Conservation (phyloP, 2,329 filamentous ascomycete genomes). For the Septoria linicola region DNA sequence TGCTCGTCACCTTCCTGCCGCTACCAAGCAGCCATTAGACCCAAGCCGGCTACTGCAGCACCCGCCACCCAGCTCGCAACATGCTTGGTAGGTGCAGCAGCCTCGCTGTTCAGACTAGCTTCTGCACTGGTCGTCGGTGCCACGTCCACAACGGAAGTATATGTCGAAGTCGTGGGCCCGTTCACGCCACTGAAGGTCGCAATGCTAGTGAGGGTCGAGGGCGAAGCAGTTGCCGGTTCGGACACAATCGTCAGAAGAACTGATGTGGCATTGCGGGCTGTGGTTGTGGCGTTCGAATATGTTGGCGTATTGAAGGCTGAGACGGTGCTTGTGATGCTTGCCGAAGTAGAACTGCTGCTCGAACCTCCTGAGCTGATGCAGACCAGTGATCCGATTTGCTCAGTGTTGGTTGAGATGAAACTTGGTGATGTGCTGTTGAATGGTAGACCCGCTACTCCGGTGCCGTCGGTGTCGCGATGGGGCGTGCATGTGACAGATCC, state of each 20-base stretch:
- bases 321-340: slow-evolving; percentile 15
- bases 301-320: slow-evolving; percentile 8
- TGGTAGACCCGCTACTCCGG: slow-evolving; percentile 25
- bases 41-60: slow-evolving; percentile 10
- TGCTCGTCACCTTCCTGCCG: not conserved
- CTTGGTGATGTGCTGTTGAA: slow-evolving; percentile 28
- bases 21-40: slow-evolving; percentile 14
- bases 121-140: slow-evolving; percentile 8
- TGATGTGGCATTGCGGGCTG: slow-evolving; percentile 18
- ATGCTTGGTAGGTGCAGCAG: slow-evolving; percentile 7
- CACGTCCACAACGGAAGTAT: slow-evolving; percentile 14
- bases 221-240: not conserved
- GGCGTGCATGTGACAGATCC: slow-evolving; percentile 31
- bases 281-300: slow-evolving; percentile 14
- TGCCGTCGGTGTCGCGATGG: slow-evolving; percentile 23
- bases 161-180: slow-evolving; percentile 17
- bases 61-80: slow-evolving; percentile 10
- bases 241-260: slow-evolving; percentile 18
- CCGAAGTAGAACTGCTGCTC: slow-evolving; percentile 4
- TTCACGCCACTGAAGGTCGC: slow-evolving; percentile 16
- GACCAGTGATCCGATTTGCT: slow-evolving; percentile 28
- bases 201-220: slow-evolving; percentile 22
- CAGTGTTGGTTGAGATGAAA: slow-evolving; percentile 30
- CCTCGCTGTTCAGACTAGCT: slow-evolving; percentile 17
- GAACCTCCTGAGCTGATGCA: slow-evolving; percentile 19